Evolutionary conservation across 306 rosid species (phyloP), one percentile per base, ranked within the genome.

Genomic region (Casuarina glauca): DNA sequence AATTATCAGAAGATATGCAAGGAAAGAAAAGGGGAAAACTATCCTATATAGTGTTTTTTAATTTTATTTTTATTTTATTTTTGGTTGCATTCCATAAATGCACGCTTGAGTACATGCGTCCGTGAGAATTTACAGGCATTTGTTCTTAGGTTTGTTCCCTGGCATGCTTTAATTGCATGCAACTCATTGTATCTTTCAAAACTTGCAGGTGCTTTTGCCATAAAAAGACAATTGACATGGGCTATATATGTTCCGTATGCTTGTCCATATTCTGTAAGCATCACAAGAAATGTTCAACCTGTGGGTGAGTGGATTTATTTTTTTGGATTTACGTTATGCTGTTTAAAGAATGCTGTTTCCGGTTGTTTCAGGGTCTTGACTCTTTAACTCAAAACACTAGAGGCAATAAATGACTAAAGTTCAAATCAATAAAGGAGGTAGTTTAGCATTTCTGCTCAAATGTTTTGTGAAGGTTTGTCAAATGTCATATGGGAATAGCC

Each of bases 121-220:
- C 49, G 41, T 17, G 50, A 11, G 1, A 13, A 12, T 3, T n/a
- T 35, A 58, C 64, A 46, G 9, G 51, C 51, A 48, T 48, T 8
- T 46, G 2, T 48, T 8, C 51, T 8, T 48, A 48, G 0, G 13
- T 9, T 9, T 48, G 11, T 48, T 10, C 51, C 51, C 51, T 3
- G 43, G 36, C 68, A 36, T 9, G 13, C 2, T 62, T 36, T 7
- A 62, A 36, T 62, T 36, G 3, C 42, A 61, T 12, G 17, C 72
- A 10, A 52, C 20, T 39, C 32, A 45, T 70, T 76, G 72, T 66
- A 74, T 55, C 76, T 85, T 45, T 83, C 77, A 72, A 72, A 80
- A 76, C 76, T 71, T 83, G 84, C 96, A 95, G 98, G 93, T 95
- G 98, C 84, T 95, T 95, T 88, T 95, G 98, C 88, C 98, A 95